A percentile compares a stretch with the other conserved stretches of the same genome.
Evolutionary conservation across 2,329 filamentous ascomycete species (phyloP).

Genomic region (Trichoderma citrinoviride): DNA sequence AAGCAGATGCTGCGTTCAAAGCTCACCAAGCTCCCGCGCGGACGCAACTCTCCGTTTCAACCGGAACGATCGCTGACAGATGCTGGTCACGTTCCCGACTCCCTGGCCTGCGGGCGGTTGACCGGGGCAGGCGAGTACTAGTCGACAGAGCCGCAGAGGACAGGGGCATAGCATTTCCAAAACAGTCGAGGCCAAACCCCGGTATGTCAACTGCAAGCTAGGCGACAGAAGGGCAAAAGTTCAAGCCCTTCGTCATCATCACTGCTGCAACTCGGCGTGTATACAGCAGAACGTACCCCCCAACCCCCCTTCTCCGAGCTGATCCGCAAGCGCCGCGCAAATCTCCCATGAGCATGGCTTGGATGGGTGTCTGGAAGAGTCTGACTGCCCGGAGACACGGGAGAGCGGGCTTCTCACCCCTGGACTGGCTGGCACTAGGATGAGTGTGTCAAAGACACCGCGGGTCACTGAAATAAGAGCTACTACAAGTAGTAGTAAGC

Average conservation of each 20-base stretch:
- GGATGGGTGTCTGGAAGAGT: neutral
- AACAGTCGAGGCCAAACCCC: neutral
- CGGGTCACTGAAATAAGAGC: conserved; percentile 5
- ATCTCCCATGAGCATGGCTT: neutral
- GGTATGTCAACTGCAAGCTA: neutral
- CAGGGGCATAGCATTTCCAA: neutral
- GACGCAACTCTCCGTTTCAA: conserved; percentile 5
- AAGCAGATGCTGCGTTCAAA: neutral
- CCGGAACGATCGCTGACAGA: neutral
- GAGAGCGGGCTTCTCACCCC: conserved; percentile 14
- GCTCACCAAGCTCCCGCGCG: neutral
- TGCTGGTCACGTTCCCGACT: conserved; percentile 3
- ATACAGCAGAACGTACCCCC: neutral
- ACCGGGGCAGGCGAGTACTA: neutral
- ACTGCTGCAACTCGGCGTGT: neutral
- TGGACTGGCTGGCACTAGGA: conserved; percentile 11
- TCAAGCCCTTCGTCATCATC: conserved; percentile 10
- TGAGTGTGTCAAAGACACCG: neutral
- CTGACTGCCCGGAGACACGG: conserved; percentile 20
- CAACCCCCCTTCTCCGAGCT: neutral
- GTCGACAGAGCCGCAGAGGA: conserved; percentile 11
- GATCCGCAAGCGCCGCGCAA: conserved; percentile 8
- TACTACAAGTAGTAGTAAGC: neutral
- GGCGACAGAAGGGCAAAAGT: neutral
- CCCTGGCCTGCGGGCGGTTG: neutral